Evolutionary conservation across 2,329 filamentous ascomycete genomes (phyloP), one percentile per base, ranked within the genome.

Genomic region (Canariomyces notabilis): DNA sequence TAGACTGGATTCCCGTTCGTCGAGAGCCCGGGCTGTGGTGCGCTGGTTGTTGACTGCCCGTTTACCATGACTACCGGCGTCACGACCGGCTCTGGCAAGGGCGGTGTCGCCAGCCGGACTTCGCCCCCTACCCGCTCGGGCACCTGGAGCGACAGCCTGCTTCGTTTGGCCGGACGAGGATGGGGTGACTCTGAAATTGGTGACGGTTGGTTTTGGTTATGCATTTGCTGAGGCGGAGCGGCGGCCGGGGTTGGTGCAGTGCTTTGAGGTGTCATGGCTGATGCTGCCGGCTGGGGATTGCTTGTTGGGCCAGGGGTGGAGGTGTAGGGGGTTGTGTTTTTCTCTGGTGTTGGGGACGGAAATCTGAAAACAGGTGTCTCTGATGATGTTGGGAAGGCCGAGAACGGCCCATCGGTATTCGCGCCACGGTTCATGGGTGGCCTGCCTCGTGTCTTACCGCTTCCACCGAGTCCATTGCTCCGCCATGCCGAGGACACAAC

Each of bases 401-500:
- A 82, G 54, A 82, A 87, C 1, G 84, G 80, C 0, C 80, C 80
- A 75, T 73, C 50, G 58, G 63, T 49, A 57, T 70, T 57, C 11
- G 51, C 43, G n/a, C 74, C 76, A 20, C 81, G 77, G 57, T 84
- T 87, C 46, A 82, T 85, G 0, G 88, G 87, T 34, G 90, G 90
- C 49, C 90, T 75, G 6, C 90, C 89, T 54, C 89, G 75, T 12
- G 85, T 74, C 63, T 90, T 94, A 2, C 84, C 83, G 4, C 75
- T 79, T 1, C 78, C 69, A 11, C 80, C 73, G 32, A 75, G 72
- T 14, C 78, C 78, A 48, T 76, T 79, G 52, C 80, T 80, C 45
- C 85, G 81, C 90, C 90, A 96, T 1, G 90, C 90, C 8, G 89
- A 95, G 1, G 89, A 95, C 0, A 95, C 88, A 6, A 87, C 89